Percentiles rank a stretch among this genome's conserved stretches.
phyloP scores from a whole-genome alignment of 495 filamentous ascomycete species.

The Penicillium bovifimosum region DNA sequence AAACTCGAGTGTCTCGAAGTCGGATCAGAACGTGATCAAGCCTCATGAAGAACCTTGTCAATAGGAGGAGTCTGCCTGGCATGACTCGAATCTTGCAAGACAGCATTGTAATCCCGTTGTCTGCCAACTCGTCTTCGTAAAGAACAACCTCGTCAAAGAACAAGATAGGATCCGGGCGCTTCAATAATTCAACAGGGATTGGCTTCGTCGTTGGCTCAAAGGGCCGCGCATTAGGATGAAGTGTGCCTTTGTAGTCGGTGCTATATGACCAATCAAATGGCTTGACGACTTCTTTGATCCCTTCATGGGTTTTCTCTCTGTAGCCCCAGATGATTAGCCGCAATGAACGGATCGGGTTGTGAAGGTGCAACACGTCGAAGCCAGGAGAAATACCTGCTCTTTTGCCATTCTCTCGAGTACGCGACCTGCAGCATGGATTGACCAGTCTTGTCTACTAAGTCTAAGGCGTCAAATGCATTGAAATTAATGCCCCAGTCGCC shows the following conservation, averaged over 20 bases:
- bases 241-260: conserved; percentile 73
- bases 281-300: conserved; percentile 88
- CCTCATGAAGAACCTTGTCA: conserved; percentile 87
- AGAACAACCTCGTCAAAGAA: conserved; percentile 93
- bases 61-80: conserved; percentile 75
- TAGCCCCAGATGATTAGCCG: not conserved
- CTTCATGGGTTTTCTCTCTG: conserved; percentile 78
- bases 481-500: conserved; percentile 73
- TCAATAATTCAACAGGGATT: conserved; percentile 81
- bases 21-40: conserved; percentile 84
- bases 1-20: conserved; percentile 84
- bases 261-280: conserved; percentile 98
- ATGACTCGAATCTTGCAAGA: conserved; percentile 89
- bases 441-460: conserved; percentile 90
- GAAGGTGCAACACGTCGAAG: too few relatives aligned
- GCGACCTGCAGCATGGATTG: conserved; percentile 84
- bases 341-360: not conserved
- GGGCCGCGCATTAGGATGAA: conserved; percentile 26
- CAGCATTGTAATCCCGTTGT: conserved; percentile 87
- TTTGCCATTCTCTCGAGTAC: conserved; percentile 86
- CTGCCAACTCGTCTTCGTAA: conserved; percentile 95
- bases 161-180: conserved; percentile 81
- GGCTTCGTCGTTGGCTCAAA: conserved; percentile 50
- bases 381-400: conserved; percentile 50
- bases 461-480: conserved; percentile 78